phyloP scores from a whole-genome alignment of 495 filamentous ascomycete genomes.

The Podospora fimiseda region DNA sequence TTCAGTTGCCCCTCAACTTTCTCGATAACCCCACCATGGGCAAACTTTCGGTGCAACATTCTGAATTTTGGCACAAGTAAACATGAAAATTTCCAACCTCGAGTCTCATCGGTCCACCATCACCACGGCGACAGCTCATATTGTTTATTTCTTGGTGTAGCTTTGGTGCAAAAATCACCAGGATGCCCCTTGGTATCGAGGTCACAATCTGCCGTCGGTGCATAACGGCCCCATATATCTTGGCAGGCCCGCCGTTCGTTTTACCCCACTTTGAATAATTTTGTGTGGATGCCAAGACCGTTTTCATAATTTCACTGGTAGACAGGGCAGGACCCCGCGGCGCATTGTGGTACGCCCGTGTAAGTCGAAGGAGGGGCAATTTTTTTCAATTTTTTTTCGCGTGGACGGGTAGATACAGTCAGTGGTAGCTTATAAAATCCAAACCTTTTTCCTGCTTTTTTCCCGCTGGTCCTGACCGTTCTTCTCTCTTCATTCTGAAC shows the following conservation, averaged over 20 bases:
- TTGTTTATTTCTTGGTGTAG: not conserved
- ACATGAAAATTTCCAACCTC: too few species aligned
- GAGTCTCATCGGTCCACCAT: too few species aligned
- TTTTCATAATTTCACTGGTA: not conserved
- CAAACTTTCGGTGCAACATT: too few species aligned
- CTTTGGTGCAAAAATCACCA: not conserved
- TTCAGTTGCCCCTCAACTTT: too few species aligned
- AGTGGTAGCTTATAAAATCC: not conserved
- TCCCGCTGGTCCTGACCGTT: too few species aligned
- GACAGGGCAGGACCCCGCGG: constrained; percentile 6
- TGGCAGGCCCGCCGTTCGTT: constrained; percentile 6
- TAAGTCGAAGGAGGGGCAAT: not conserved
- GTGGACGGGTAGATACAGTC: not conserved
- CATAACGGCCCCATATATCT: constrained; percentile 3
- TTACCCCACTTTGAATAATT: not conserved
- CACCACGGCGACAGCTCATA: too few species aligned
- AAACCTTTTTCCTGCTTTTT: too few species aligned
- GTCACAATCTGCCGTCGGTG: not conserved
- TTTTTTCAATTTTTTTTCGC: not conserved
- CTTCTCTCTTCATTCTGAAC: not conserved
- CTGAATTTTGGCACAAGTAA: too few species aligned
- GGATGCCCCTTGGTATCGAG: not conserved
- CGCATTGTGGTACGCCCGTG: constrained; percentile 1
- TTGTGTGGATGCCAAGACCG: constrained; percentile 1
- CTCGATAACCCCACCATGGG: too few species aligned